These are phyloP conservation scores for Pachyrhizus erosus DNA, from an alignment of 306 rosid species.

Conservation along the genomic window DNA sequence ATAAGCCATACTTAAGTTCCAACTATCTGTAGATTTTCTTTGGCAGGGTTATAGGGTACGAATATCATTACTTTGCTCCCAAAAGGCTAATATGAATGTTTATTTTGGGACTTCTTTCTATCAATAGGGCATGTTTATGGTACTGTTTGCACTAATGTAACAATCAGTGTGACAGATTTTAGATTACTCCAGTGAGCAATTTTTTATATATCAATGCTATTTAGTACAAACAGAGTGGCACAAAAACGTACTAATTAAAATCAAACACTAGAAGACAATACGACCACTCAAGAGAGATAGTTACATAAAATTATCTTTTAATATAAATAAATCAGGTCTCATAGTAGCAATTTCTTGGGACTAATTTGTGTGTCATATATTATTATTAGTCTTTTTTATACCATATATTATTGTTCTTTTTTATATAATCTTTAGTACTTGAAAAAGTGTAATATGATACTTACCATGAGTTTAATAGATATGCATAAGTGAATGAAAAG, in stretches of 20 bases:
- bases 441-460: neutral
- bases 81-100: slow-evolving; percentile 16
- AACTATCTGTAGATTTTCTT: slow-evolving; percentile 39
- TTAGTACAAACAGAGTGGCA: neutral
- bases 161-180: neutral
- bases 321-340: neutral
- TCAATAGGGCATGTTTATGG: neutral
- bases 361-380: neutral
- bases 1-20: neutral
- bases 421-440: neutral
- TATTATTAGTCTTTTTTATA: neutral
- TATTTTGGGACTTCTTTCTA: neutral
- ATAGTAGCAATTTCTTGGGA: neutral
- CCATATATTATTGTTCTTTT: neutral
- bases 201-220: neutral
- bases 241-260: neutral
- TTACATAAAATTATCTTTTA: neutral
- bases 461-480: neutral
- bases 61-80: neutral
- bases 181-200: neutral
- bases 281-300: neutral
- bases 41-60: neutral
- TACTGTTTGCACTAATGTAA: neutral
- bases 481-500: no score
- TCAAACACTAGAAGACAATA: neutral